Percentiles rank a stretch among this genome's conserved stretches.
Evolutionary conservation across 352 stramenopile species (phyloP).

Genomic region (Saprolegnia parasitica): DNA sequence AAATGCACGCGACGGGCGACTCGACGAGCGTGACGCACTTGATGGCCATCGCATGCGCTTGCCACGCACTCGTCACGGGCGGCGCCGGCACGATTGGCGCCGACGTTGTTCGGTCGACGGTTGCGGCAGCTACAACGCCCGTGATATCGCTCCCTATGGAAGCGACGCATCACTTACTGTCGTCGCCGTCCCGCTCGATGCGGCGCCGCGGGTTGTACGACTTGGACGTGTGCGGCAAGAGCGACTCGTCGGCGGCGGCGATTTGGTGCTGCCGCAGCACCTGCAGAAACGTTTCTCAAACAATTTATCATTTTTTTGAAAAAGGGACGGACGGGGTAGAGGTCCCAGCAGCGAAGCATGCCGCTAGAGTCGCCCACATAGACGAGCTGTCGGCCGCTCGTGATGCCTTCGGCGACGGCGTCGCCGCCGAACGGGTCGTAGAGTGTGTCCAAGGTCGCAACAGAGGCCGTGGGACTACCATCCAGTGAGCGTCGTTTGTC

Average conservation of each 20-base stretch:
- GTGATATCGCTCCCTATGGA: background rate
- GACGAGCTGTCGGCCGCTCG: constrained; percentile 14
- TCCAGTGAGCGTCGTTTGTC: no score
- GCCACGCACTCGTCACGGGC: background rate
- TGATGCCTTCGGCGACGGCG: constrained; percentile 9
- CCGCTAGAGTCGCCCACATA: constrained; percentile 28
- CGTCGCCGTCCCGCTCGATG: constrained; percentile 42
- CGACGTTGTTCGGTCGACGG: background rate
- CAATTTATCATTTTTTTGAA: constrained; percentile 43
- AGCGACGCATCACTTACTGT: background rate
- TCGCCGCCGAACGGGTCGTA: constrained; percentile 20
- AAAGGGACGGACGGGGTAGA: constrained; percentile 63
- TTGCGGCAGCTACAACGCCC: background rate
- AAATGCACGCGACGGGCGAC: constrained; percentile 43
- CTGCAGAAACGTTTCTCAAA: constrained; percentile 45
- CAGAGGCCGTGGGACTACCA: constrained; percentile 11
- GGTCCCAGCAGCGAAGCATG: constrained; percentile 47
- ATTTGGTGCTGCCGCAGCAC: constrained; percentile 41
- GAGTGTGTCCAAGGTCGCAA: constrained; percentile 28
- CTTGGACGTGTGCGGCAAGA: constrained; percentile 47
- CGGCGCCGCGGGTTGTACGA: constrained; percentile 69
- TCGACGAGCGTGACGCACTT: constrained; percentile 50
- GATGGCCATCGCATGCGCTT: constrained; percentile 43
- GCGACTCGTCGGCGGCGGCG: constrained; percentile 52
- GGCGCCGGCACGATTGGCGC: background rate